Percentiles rank a stretch among this genome's conserved stretches.
Conservation (phyloP, 805 yeast species). For the Teunomyces tritomae region DNA sequence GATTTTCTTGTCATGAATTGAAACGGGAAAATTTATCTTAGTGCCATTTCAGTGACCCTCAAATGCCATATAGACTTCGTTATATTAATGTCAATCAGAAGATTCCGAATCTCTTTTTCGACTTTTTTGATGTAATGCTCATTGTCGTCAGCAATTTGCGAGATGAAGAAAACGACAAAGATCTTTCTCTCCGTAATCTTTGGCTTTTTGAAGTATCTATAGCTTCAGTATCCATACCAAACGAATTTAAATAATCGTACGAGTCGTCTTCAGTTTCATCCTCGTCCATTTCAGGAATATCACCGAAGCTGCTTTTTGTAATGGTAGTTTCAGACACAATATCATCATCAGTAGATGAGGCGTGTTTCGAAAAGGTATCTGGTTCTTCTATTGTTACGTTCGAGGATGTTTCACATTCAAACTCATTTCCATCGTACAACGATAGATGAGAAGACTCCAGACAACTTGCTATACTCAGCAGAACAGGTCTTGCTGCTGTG, state of each 20-base stretch:
- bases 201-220: neutral
- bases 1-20: neutral
- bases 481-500: neutral
- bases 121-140: neutral
- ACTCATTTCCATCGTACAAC: conserved; percentile 5
- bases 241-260: conserved; percentile 16
- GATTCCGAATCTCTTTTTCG: neutral
- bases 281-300: neutral
- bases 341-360: neutral
- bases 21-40: neutral
- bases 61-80: neutral
- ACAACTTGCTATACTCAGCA: neutral
- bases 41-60: neutral
- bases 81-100: neutral
- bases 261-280: conserved; percentile 16
- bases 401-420: neutral
- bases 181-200: conserved; percentile 1
- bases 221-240: conserved; percentile 6
- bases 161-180: neutral
- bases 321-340: conserved; percentile 1
- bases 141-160: neutral
- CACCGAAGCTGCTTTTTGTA: neutral
- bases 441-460: conserved; percentile 9
- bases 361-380: neutral
- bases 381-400: neutral